Evolutionary conservation across 2,329 filamentous ascomycete genomes (phyloP), one percentile per base, ranked within the genome.

Genomic region (Pseudocercospora vitis): DNA sequence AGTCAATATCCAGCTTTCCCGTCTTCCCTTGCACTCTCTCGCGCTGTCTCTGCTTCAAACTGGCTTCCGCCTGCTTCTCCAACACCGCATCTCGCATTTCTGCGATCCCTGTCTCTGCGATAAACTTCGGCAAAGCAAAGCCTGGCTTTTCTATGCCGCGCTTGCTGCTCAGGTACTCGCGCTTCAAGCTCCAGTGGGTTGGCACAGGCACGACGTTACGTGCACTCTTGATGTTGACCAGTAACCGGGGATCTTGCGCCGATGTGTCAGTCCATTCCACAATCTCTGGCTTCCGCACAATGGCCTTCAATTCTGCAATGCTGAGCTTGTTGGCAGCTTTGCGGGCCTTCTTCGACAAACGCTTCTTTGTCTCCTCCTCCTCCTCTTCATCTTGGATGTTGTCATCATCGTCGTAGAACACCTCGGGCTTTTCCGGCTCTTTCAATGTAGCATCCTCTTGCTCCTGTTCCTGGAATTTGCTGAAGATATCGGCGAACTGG

Each of bases 211-310:
- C 91, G 21, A 96, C 89, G 69, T 99, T 99, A 63, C 91, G 85
- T 70, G 95, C 89, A 2, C 89, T 87, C 73, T 97, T 99, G 77
- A 99, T 91, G 67, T 95, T 89, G 21, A 97, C 89, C 8, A 99
- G 81, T 37, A 97, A 77, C 52, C 87, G 83, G 11, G 94, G 94
- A 69, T 99, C 91, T 21, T 88, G 84, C 0, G 94, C 91, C 12
- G 90, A 95, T 9, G 89, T 89, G 69, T 99, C 94, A 50, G 95
- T 94, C 94, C 94, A 97, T 67, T 99, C 94, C 4, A 99, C 92
- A 7, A 96, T 84, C 71, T 99, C 94, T 2, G 94, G 94, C 63
- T 91, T 92, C 65, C 81, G 82, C 56, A 96, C 94, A 51, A 96
- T 76, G 4, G 92, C 89, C 74, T 99, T 99, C 59, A 99, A 81